Conservation (phyloP, 192 early-diverging fungal genomes). For the Coemansia aciculifera region DNA sequence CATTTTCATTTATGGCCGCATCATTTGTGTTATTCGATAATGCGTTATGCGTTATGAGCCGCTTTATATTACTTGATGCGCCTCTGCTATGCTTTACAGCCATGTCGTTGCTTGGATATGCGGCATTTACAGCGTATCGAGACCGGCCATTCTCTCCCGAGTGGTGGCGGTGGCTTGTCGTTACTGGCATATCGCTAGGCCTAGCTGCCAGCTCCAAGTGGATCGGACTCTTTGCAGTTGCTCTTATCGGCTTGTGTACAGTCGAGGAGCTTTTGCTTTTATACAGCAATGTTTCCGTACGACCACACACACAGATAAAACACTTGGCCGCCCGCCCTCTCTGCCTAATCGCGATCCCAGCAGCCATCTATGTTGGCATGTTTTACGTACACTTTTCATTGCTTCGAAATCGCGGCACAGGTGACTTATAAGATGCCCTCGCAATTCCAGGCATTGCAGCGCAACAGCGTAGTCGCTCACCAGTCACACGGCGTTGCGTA, state of each 20-base stretch:
- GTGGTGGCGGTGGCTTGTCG: slow-evolving; percentile 67
- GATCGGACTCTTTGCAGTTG: slow-evolving; percentile 92
- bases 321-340: slow-evolving; percentile 84
- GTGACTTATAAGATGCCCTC: slow-evolving; percentile 92
- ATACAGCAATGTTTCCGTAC: slow-evolving; percentile 66
- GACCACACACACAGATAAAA: slow-evolving; percentile 58
- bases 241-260: slow-evolving; percentile 86
- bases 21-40: no score
- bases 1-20: no score
- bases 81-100: slow-evolving; percentile 55
- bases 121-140: slow-evolving; percentile 55
- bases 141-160: slow-evolving; percentile 56
- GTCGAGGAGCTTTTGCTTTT: slow-evolving; percentile 86
- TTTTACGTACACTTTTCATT: slow-evolving; percentile 91
- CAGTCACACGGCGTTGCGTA: slow-evolving; percentile 27
- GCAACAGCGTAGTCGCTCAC: slow-evolving; percentile 66
- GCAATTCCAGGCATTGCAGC: slow-evolving; percentile 80
- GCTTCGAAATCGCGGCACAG: slow-evolving; percentile 76
- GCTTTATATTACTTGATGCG: no score
- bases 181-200: slow-evolving; percentile 67
- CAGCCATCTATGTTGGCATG: slow-evolving; percentile 72
- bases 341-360: slow-evolving; percentile 78
- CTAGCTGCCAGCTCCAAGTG: slow-evolving; percentile 81
- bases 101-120: slow-evolving; percentile 58
- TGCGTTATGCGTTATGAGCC: no score